These are phyloP conservation scores for Kodamaea plutei DNA, from an alignment of 1,139 yeast genomes.

Conservation along the genomic window DNA sequence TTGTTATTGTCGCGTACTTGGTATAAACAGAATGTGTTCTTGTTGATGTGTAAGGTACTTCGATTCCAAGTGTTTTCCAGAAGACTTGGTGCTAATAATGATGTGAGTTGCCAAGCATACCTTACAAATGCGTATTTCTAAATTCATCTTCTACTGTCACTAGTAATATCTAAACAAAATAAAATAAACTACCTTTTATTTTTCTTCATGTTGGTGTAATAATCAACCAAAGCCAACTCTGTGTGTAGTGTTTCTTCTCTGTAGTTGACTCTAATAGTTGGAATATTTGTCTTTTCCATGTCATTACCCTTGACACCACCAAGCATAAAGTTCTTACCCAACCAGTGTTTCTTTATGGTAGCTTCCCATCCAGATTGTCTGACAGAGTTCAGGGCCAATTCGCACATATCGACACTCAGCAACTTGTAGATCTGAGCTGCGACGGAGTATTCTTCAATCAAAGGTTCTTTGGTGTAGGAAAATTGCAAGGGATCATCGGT, in stretches of 20 bases:
- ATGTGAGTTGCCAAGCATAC: no score
- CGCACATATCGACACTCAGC: slow-evolving; percentile 96
- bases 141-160: no score
- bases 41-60: no score
- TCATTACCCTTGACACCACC: slow-evolving; percentile 78
- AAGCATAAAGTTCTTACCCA: slow-evolving; percentile 63
- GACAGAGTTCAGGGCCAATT: slow-evolving; percentile 81
- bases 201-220: slow-evolving; percentile 38
- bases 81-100: no score
- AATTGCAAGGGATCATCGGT: slow-evolving; percentile 76
- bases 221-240: slow-evolving; percentile 68
- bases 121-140: no score
- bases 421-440: slow-evolving; percentile 96
- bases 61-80: no score
- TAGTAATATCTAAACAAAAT: no score
- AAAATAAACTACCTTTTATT: no score
- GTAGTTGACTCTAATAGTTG: slow-evolving; percentile 77
- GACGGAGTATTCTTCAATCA: slow-evolving; percentile 94
- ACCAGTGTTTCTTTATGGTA: slow-evolving; percentile 83
- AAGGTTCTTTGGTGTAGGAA: slow-evolving; percentile 95
- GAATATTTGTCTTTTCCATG: slow-evolving; percentile 92
- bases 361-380: slow-evolving; percentile 91
- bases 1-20: no score
- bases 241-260: slow-evolving; percentile 77
- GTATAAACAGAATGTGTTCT: no score